phyloP scores from a whole-genome alignment of 768 basidiomycete species.

The Hebeloma cylindrosporum region DNA sequence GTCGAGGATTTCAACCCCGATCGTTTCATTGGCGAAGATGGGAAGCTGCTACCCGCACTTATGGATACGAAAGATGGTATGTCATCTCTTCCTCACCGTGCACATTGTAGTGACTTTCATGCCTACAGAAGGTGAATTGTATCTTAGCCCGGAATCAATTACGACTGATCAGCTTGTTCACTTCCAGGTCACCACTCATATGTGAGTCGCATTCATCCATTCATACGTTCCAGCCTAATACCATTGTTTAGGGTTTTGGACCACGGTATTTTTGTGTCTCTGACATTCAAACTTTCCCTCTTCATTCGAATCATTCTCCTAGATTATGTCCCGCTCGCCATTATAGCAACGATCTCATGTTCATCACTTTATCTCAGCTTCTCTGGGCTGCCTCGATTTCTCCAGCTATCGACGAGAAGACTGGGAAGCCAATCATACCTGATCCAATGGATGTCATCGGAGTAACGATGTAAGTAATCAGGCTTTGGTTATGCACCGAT shows the following conservation, averaged over 20 bases:
- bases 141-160: background rate
- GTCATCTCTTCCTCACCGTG: background rate
- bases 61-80: conserved; percentile 1
- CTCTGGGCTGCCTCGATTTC: conserved; percentile 1
- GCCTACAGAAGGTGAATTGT: conserved; percentile 1
- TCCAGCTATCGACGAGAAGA: background rate
- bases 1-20: background rate
- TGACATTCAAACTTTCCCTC: background rate
- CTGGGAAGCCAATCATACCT: background rate
- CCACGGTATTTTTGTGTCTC: no score
- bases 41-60: background rate
- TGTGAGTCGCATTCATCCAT: background rate
- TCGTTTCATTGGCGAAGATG: conserved; percentile 3
- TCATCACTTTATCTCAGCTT: background rate
- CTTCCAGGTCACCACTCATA: conserved; percentile 5
- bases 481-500: no score
- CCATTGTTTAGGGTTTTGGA: no score
- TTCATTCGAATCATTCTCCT: background rate
- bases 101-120: no score
- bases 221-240: no score
- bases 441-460: background rate
- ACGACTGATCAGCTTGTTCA: background rate
- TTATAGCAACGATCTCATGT: background rate
- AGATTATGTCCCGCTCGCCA: conserved; percentile 6
- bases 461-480: background rate